Conservation (phyloP, 768 basidiomycete species). For the Mrakia hoshinonis region DNA sequence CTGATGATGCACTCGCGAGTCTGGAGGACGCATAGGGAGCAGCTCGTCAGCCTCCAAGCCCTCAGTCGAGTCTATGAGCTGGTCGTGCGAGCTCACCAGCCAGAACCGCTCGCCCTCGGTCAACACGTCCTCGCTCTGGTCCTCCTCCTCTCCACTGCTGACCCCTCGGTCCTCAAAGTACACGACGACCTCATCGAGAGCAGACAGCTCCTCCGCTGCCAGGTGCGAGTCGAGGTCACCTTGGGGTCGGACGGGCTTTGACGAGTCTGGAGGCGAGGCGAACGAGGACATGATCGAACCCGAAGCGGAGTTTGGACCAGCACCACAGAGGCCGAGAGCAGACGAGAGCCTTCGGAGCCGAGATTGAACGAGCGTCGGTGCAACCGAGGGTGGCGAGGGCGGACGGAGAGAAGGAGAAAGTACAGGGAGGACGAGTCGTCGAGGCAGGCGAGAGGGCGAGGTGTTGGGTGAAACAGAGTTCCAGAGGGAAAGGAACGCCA, state of each 20-base stretch:
- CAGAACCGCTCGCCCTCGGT: constrained; percentile 16
- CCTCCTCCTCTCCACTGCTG: neutral
- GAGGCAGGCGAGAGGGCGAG: too few relatives aligned
- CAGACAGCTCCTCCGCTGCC: neutral
- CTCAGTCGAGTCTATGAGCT: neutral
- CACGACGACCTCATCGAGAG: neutral
- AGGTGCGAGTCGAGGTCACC: constrained; percentile 1
- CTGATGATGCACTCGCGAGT: constrained; percentile 12
- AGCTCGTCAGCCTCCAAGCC: neutral
- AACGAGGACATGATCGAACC: too few relatives aligned
- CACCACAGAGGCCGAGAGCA: too few relatives aligned
- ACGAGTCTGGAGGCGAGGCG: too few relatives aligned
- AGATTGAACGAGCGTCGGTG: too few relatives aligned
- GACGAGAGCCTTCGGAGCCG: too few relatives aligned
- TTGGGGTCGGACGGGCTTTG: neutral
- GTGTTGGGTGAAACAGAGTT: too few relatives aligned
- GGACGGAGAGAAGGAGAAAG: too few relatives aligned
- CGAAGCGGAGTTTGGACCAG: too few relatives aligned
- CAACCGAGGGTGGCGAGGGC: too few relatives aligned
- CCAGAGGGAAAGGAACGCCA: too few relatives aligned
- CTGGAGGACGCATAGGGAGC: neutral
- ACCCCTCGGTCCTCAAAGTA: neutral
- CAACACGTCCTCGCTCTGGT: neutral
- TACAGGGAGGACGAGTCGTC: too few relatives aligned
- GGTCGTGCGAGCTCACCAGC: constrained; percentile 5